Conservation (phyloP, 495 filamentous ascomycete genomes). For the Aspergillus kassunensis region DNA sequence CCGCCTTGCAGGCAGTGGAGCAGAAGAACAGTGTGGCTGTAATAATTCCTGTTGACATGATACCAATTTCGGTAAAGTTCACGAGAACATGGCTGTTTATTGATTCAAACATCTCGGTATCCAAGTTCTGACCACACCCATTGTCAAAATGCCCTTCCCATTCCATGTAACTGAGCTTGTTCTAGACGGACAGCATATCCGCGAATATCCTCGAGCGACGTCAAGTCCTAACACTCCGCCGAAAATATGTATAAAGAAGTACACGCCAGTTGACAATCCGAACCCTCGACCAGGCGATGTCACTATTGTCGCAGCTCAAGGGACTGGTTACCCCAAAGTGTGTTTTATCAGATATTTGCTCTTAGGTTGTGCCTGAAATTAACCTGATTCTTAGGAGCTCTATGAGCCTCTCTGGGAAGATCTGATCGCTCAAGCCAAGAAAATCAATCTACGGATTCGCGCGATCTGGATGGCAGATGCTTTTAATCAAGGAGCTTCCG, state of each 20-base stretch:
- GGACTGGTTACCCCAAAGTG: conserved; percentile 14
- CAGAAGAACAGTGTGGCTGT: too few species aligned
- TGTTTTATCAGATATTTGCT: too few species aligned
- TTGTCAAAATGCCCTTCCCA: too few species aligned
- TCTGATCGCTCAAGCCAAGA: conserved; percentile 39
- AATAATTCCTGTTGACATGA: too few species aligned
- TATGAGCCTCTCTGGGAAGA: conserved; percentile 77
- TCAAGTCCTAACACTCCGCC: background rate
- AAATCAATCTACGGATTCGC: conserved; percentile 33
- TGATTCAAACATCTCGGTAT: too few species aligned
- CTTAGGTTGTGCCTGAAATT: too few species aligned
- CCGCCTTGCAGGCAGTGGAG: too few species aligned
- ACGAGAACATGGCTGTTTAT: too few species aligned
- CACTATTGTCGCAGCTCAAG: conserved; percentile 47
- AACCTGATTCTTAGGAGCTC: conserved; percentile 49
- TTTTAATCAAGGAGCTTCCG: conserved; percentile 59
- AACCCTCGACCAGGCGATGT: conserved; percentile 51
- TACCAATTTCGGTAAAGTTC: too few species aligned
- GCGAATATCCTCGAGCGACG: conserved; percentile 7
- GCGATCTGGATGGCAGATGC: conserved; percentile 71
- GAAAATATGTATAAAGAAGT: conserved; percentile 59
- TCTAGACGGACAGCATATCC: conserved; percentile 15
- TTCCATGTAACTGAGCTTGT: too few species aligned
- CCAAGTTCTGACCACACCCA: too few species aligned
- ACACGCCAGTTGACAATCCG: conserved; percentile 54